Evolutionary conservation across 108 stramenopile species (phyloP).

Genomic region (Nitzschia sp.): DNA sequence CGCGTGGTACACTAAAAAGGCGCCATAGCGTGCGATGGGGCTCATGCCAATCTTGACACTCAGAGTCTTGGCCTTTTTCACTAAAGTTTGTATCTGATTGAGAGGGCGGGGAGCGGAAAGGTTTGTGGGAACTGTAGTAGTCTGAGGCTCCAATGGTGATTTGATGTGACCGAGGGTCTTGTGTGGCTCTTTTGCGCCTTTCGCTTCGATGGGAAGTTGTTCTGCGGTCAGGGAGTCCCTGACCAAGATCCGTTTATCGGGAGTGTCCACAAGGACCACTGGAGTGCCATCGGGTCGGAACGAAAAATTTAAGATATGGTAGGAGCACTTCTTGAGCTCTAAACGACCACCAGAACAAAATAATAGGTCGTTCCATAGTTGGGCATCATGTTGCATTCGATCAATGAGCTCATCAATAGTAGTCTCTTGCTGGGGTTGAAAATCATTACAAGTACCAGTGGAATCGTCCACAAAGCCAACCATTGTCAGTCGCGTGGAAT

Average conservation of each 20-base stretch:
- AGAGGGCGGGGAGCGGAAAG: neutral
- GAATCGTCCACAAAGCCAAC: neutral
- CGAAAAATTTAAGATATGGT: neutral
- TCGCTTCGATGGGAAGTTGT: neutral
- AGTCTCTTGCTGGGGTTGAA: neutral
- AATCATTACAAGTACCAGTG: neutral
- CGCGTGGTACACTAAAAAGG: neutral
- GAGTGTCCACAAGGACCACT: neutral
- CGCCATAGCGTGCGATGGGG: neutral
- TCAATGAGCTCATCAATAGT: neutral
- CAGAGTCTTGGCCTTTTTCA: too few relatives aligned
- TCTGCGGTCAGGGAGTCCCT: neutral
- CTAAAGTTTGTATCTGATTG: neutral
- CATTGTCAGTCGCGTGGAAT: neutral
- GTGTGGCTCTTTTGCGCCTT: neutral
- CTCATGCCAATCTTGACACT: neutral
- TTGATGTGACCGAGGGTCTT: neutral
- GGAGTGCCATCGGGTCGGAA: neutral
- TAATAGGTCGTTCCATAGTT: too few relatives aligned
- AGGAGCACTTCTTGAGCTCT: too few relatives aligned
- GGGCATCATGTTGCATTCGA: neutral
- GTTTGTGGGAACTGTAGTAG: too few relatives aligned
- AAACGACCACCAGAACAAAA: too few relatives aligned
- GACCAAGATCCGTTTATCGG: neutral
- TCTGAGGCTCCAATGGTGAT: neutral